Percentiles rank a stretch among this genome's conserved stretches.
Conservation (phyloP, 139 green algal genomes). For the Coelastrella sp. region DNA sequence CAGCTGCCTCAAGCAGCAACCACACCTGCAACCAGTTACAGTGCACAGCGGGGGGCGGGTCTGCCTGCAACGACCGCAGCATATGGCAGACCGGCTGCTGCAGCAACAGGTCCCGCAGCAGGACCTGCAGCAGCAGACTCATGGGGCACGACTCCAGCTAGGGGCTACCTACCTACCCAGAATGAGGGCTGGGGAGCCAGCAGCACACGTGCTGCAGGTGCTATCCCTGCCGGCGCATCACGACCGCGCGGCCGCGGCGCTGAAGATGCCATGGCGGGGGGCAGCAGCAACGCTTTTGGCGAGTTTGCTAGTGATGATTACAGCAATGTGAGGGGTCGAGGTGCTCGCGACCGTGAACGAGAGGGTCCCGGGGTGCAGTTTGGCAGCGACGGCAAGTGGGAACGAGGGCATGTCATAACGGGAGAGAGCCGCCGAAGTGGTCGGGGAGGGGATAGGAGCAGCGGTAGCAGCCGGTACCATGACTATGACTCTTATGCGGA, state of each 20-base stretch:
- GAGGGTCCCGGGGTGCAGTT: background rate
- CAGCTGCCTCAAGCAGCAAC: constrained; percentile 11
- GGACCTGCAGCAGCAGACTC: constrained; percentile 9
- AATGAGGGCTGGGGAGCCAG: too few species aligned
- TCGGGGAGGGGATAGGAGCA: too few species aligned
- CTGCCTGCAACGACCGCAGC: background rate
- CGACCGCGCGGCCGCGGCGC: background rate
- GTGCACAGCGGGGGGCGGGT: background rate
- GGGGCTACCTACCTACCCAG: background rate
- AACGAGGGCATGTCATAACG: constrained; percentile 30
- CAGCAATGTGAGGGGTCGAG: background rate
- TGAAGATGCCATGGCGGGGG: background rate
- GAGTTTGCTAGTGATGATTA: background rate
- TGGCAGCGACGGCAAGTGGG: constrained; percentile 34
- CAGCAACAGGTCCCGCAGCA: constrained; percentile 4
- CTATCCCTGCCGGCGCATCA: background rate
- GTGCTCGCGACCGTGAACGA: background rate
- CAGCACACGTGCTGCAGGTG: background rate
- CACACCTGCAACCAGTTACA: constrained; percentile 19
- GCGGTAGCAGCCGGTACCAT: background rate
- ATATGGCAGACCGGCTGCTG: background rate
- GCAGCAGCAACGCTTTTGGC: background rate
- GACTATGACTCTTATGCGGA: constrained; percentile 27
- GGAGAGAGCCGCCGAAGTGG: background rate
- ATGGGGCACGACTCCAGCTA: background rate